Evolutionary conservation across 2,329 filamentous ascomycete species (phyloP).

Genomic region (Bertia moriformis): DNA sequence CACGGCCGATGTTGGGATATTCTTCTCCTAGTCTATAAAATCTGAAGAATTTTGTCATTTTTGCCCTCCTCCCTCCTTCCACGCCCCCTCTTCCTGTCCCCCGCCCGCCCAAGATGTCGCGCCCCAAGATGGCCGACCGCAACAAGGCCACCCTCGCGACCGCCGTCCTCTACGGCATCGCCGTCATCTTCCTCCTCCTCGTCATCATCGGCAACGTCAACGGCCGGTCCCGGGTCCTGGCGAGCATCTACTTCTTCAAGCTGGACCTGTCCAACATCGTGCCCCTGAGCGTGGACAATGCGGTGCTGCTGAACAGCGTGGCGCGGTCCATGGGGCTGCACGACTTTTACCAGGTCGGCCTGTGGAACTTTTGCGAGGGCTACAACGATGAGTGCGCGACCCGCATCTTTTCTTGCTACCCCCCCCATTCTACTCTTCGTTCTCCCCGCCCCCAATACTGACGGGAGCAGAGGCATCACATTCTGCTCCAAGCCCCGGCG

Average conservation of each 20-base stretch:
- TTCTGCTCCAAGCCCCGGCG: conserved; percentile 55
- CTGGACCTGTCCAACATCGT: conserved; percentile 74
- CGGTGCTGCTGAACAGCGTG: conserved; percentile 69
- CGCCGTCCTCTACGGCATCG: neutral
- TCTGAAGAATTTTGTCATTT: no score
- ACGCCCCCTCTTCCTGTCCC: no score
- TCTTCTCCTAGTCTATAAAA: no score
- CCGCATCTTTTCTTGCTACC: no score
- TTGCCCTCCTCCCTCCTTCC: no score
- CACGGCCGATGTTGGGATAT: no score
- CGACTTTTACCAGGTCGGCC: conserved; percentile 83
- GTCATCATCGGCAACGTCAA: conserved; percentile 61
- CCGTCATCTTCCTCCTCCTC: conserved; percentile 10
- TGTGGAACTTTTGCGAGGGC: conserved; percentile 88
- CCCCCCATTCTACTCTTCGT: no score
- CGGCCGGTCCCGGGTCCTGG: conserved; percentile 38
- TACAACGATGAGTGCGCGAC: conserved; percentile 39
- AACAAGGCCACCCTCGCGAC: neutral
- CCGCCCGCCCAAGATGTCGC: no score
- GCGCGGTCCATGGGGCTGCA: conserved; percentile 75
- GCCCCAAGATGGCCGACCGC: neutral
- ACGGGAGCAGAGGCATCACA: conserved; percentile 52
- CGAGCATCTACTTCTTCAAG: conserved; percentile 68
- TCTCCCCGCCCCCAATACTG: no score
- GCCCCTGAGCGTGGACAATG: conserved; percentile 56